phyloP scores from a whole-genome alignment of 225 moss, liverwort and hornwort genomes.

The Straminergon stramineum region DNA sequence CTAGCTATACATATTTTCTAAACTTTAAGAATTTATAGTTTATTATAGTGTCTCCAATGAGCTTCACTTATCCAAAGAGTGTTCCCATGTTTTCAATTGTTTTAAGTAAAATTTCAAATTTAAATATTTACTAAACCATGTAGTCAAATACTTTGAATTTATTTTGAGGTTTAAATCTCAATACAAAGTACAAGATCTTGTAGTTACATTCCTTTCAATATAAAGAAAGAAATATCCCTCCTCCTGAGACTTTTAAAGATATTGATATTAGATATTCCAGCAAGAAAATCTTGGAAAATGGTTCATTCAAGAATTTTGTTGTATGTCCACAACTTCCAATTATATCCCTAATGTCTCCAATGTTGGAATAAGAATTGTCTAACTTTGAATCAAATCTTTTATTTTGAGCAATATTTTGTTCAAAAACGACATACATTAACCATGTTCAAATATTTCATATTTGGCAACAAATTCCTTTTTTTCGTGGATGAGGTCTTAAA shows the following conservation, averaged over 20 bases:
- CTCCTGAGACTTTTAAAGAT: background rate
- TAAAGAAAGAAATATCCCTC: background rate
- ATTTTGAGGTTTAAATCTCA: background rate
- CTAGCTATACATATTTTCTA: background rate
- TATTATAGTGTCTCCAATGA: background rate
- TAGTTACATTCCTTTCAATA: background rate
- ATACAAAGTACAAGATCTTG: background rate
- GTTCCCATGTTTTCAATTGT: background rate
- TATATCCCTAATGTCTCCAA: background rate
- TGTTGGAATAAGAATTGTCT: fast-evolving
- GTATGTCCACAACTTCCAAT: background rate
- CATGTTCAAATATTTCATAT: no score
- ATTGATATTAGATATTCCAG: background rate
- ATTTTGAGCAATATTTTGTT: background rate
- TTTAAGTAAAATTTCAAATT: background rate
- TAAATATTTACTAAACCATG: background rate
- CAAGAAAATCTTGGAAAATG: background rate
- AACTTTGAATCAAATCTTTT: background rate
- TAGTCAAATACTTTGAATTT: background rate
- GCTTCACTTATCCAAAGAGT: no score
- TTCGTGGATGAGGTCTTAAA: background rate
- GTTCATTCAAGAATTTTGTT: background rate
- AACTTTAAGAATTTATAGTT: background rate
- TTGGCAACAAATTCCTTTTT: background rate
- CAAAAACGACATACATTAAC: fast-evolving